Evolutionary conservation across 805 yeast species (phyloP), one percentile per base, ranked within the genome.

Genomic region (Saccharomycopsis sp.): DNA sequence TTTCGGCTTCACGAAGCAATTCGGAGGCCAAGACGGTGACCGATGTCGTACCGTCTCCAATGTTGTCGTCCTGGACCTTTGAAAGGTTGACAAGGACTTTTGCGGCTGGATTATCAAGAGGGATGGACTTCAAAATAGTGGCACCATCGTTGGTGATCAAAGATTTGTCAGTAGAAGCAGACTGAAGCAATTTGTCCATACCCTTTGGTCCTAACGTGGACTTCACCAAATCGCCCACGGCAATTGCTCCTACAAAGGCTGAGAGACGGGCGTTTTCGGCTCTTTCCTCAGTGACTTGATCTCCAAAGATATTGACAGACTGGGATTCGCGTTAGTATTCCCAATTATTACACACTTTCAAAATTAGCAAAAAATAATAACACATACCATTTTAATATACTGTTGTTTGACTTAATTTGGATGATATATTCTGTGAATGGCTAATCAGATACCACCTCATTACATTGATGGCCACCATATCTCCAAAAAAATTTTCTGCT

Each of bases 81-180:
- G 97, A 87, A 57, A 94, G 87, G 70, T 95, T 96, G 34, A 95
- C 99, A 64, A 94, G 77, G 57, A 92, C 92, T 67, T 89, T 89
- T 23, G 99, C 99, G 15, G 98, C 98, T 8, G 98, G 98, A 67
- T 94, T 92, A 69, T 91, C 97, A 64, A 94, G 82, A 15, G 98
- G 97, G 66, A 94, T 92, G 1, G 96, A 80, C 67, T 91, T 91
- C 63, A 94, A 76, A 63, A 94, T 94, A 1, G 99, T 94, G 54
- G 99, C 99, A 61, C 99, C 99, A 75, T 94, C 99, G 71, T 94
- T 94, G 53, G 99, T 94, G 44, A 94, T 91, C 68, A 91, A 68
- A 1, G 94, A 79, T 57, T 78, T 78, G 52, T 89, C 89, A 50
- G 94, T 82, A 2, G 91, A 79, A 18, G 97, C 88, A 63, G 95